Conservation (phyloP, 2,329 filamentous ascomycete genomes). For the Aspergillus neotritici region DNA sequence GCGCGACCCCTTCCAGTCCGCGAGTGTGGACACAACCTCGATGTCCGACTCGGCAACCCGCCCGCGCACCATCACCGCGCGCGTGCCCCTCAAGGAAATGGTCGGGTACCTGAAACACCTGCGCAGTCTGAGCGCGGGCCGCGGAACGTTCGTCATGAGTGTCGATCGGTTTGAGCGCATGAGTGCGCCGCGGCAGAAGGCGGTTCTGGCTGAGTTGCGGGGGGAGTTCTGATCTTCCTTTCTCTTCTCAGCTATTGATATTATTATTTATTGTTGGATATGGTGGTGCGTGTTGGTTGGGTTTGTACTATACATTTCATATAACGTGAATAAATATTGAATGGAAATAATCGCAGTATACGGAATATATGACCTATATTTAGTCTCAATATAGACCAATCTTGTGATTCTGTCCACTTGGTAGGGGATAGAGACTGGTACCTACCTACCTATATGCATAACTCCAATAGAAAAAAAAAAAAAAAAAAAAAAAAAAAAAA, state of each 20-base stretch:
- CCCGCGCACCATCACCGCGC: constrained; percentile 66
- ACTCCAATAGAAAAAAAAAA: no score
- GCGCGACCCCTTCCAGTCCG: constrained; percentile 65
- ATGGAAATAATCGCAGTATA: not conserved
- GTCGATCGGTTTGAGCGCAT: constrained; percentile 67
- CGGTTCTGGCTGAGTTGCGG: constrained; percentile 45
- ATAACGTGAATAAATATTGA: not conserved
- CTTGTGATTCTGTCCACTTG: no score
- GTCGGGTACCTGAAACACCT: constrained; percentile 88
- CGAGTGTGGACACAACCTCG: constrained; percentile 17
- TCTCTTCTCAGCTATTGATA: not conserved
- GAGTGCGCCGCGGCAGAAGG: constrained; percentile 54
- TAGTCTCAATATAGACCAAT: no score
- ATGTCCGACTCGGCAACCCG: constrained; percentile 32
- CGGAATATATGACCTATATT: no score
- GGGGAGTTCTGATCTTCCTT: constrained; percentile 23
- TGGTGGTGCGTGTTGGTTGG: no score
- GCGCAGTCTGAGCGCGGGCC: constrained; percentile 78
- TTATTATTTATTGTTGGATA: not conserved
- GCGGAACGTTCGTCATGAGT: constrained; percentile 71
- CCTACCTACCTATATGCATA: not conserved
- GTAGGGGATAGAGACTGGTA: no score
- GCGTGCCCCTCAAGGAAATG: constrained; percentile 94
- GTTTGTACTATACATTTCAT: no score
- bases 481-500: not conserved